Conservation (phyloP, 345 rosid species). For the Citrus sp. region DNA sequence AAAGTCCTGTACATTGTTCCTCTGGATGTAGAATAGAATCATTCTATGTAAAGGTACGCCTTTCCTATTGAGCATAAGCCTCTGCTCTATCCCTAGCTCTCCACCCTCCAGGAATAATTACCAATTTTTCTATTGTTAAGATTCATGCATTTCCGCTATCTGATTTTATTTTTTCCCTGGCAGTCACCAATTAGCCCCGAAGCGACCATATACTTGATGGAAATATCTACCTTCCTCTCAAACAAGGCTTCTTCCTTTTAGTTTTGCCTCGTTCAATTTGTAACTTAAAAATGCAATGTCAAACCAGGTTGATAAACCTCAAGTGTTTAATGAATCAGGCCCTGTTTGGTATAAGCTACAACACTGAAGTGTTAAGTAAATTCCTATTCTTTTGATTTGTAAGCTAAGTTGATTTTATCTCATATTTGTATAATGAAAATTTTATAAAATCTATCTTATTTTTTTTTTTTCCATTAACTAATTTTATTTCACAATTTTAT, state of each 20-base stretch:
- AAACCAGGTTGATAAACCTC: slow-evolving; percentile 68
- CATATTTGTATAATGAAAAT: too few relatives aligned
- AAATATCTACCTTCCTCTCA: slow-evolving; percentile 40
- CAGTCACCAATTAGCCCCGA: slow-evolving; percentile 90
- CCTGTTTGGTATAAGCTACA: slow-evolving; percentile 55
- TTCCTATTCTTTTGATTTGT: not conserved
- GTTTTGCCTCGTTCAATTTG: slow-evolving; percentile 2
- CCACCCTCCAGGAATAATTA: not conserved
- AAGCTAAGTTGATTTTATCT: too few relatives aligned
- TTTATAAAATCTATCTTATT: too few relatives aligned
- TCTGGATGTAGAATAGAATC: slow-evolving; percentile 74
- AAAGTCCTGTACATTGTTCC: slow-evolving; percentile 64
- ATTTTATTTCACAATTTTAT: slow-evolving; percentile 10
- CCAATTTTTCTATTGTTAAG: not conserved
- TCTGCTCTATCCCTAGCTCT: too few relatives aligned
- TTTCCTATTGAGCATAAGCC: not conserved
- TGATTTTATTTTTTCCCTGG: slow-evolving; percentile 13
- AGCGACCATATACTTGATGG: slow-evolving; percentile 73
- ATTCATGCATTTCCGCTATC: slow-evolving; percentile 3
- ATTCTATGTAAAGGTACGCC: slow-evolving; percentile 75
- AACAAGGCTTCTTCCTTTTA: not conserved
- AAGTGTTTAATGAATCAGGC: slow-evolving; percentile 18
- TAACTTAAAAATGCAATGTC: slow-evolving; percentile 11
- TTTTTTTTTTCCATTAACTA: too few relatives aligned
- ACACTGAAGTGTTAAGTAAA: not conserved